Evolutionary conservation across 768 basidiomycete genomes (phyloP), one percentile per base, ranked within the genome.

Genomic region (Amyloporia xantha): DNA sequence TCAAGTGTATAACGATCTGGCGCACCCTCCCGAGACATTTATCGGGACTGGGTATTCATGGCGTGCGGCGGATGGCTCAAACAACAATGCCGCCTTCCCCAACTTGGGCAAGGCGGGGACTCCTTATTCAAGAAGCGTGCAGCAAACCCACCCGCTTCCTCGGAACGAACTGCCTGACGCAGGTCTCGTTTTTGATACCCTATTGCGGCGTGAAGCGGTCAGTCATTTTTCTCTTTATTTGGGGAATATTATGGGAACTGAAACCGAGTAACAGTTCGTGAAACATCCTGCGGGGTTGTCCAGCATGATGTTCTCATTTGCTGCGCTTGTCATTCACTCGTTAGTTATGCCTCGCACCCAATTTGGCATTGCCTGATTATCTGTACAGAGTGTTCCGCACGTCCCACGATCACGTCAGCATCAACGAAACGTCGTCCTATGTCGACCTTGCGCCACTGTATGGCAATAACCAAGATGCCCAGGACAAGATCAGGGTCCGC

Each of bases 371-470:
- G 41, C 9, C 20, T 39, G 46, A 47, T 19, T 3, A 24, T 28
- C 20, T 36, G 3, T n/a, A n/a, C 57, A 89, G 86, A 40, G 81
- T 90, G 47, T 94, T 94, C 77, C 86, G 87, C 37, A 92, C 91
- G 0, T 79, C 80, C 10, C 85, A 86, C 62, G 64, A 59, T 9
- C 70, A 86, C 42, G 70, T 73, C 13, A 75, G 74, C 58, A 81
- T 88, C 56, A 94, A 94, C 65, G 77, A 90, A 61, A 91, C 91
- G 1, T 87, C 86, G 0, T 84, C 86, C 11, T 94, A 94, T 58
- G 81, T 92, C 44, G 91, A 94, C 59, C 75, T 94, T 1, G 78
- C 82, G 2, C 87, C 88, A 2, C 67, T 94, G 23, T 94, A 94
- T 59, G 91, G 91, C 0, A 78, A 85, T 50, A 77, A 80, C 54